Percentiles rank a stretch among this genome's conserved stretches.
These are phyloP conservation scores for Chrysopogon serrulatus DNA, from an alignment of 176 grass and related monocot species.

Conservation along the genomic window DNA sequence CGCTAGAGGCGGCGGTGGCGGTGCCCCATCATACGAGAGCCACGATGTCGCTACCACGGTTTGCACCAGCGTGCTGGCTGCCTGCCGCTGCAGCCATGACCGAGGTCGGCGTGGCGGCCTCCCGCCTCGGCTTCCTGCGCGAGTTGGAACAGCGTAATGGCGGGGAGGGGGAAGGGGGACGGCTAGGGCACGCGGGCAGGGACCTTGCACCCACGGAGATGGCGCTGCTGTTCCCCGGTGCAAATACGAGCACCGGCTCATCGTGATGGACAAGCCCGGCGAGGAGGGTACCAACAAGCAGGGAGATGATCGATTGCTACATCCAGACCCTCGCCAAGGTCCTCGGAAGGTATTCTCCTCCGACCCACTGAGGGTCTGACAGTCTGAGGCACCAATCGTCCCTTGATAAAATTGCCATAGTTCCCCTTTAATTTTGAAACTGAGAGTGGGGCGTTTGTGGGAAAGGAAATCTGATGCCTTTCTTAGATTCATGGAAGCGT, in stretches of 20 bases:
- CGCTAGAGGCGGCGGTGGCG: no score
- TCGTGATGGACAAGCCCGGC: slow-evolving; percentile 77
- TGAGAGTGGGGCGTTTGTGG: not conserved
- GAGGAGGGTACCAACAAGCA: slow-evolving; percentile 57
- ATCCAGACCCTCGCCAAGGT: no score
- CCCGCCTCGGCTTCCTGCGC: slow-evolving; percentile 36
- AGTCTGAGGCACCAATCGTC: no score
- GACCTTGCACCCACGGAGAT: slow-evolving; percentile 52
- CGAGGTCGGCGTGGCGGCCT: no score
- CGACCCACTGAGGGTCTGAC: no score
- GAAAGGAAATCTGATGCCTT: not conserved
- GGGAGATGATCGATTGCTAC: slow-evolving; percentile 79
- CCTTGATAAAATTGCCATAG: no score
- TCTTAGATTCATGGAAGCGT: not conserved
- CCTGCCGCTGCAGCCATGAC: no score
- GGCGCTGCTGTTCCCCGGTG: slow-evolving; percentile 62
- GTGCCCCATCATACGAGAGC: no score
- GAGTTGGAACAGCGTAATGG: slow-evolving; percentile 42
- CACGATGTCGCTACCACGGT: no score
- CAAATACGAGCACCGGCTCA: slow-evolving; percentile 78
- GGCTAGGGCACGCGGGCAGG: slow-evolving; percentile 15
- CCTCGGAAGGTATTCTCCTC: slow-evolving; percentile 57
- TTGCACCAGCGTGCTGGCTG: no score
- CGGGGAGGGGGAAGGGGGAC: no score
- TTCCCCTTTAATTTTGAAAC: not conserved